Conservation (phyloP, 1,284 basidiomycete species). For the Xanthoconium separans region DNA sequence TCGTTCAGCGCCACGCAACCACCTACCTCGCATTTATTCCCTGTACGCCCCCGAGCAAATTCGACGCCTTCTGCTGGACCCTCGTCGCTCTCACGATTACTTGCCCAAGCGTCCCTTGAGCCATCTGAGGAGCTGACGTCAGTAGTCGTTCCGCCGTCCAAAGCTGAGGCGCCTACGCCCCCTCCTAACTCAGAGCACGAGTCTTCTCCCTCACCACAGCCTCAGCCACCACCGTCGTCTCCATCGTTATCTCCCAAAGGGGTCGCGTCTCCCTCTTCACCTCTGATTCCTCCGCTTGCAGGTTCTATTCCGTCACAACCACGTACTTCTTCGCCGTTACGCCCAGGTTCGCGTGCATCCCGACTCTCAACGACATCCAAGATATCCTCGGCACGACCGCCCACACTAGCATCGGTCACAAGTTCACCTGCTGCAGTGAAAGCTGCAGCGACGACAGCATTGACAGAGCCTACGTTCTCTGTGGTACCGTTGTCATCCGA, state of each 20-base stretch:
- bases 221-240: constrained; percentile 30
- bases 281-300: constrained; percentile 30
- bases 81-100: constrained; percentile 70
- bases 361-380: constrained; percentile 61
- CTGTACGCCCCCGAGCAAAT: constrained; percentile 59
- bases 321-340: constrained; percentile 50
- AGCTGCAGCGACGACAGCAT: constrained; percentile 65
- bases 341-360: constrained; percentile 68
- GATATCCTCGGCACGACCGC: constrained; percentile 59
- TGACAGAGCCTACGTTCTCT: constrained; percentile 52
- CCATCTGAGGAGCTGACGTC: constrained; percentile 23
- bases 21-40: constrained; percentile 63
- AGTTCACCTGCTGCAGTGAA: constrained; percentile 45
- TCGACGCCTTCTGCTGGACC: constrained; percentile 67
- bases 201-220: not conserved
- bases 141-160: constrained; percentile 31
- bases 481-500: constrained; percentile 43
- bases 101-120: constrained; percentile 66
- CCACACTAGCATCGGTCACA: constrained; percentile 49
- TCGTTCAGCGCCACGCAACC: constrained; percentile 59
- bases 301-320: constrained; percentile 29
- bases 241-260: constrained; percentile 37
- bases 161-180: constrained; percentile 8
- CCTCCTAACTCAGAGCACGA: not conserved
- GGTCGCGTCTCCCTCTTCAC: constrained; percentile 18